Evolutionary conservation across 305 asterid genomes (phyloP).

Genomic region (Fraxinus sp.): DNA sequence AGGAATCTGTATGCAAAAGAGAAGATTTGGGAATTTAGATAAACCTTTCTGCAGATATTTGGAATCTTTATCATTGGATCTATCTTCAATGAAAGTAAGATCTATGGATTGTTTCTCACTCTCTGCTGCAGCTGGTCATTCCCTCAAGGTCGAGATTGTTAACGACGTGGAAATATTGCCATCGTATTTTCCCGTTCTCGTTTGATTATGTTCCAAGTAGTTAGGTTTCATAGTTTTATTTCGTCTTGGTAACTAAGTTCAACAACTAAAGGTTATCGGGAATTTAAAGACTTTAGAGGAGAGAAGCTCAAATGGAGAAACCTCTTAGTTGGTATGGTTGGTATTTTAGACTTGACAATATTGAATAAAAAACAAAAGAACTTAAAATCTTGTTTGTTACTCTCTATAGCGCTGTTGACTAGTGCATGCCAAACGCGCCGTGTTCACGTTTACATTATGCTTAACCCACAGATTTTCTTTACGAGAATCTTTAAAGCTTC

Average conservation of each 20-base stretch:
- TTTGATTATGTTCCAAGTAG: not conserved
- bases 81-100: no score
- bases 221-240: not conserved
- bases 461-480: not conserved
- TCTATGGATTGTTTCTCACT: no score
- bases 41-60: no score
- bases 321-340: not conserved
- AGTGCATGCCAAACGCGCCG: not conserved
- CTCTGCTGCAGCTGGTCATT: no score
- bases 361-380: not conserved
- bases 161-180: not conserved
- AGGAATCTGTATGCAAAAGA: no score
- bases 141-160: not conserved
- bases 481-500: not conserved
- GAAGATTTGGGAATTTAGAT: no score
- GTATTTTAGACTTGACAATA: not conserved
- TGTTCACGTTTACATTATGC: not conserved
- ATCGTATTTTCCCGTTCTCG: not conserved
- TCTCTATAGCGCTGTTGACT: not conserved
- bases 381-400: no score
- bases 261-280: not conserved
- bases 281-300: not conserved
- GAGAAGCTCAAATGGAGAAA: not conserved
- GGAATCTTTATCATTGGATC: no score
- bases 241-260: not conserved